phyloP scores from a whole-genome alignment of 2,329 filamentous ascomycete species.

The Dothistroma septosporum region DNA sequence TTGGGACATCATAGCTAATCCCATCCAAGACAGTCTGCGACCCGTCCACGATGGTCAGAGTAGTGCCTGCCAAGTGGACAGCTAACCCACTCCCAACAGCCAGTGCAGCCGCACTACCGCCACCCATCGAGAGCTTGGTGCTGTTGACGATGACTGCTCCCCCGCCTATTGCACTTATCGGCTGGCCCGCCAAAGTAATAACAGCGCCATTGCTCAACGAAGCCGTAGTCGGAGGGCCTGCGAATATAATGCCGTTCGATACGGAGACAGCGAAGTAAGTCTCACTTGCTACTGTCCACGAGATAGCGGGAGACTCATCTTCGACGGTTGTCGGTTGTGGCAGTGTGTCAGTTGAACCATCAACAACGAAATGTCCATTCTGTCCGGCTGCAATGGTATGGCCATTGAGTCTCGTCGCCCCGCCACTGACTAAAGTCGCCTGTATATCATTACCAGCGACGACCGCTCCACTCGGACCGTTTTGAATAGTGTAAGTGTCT shows the following conservation, averaged over 20 bases:
- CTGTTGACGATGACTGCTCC: slow-evolving; percentile 1
- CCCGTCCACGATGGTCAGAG: not conserved
- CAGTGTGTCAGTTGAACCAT: not conserved
- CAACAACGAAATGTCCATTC: not conserved
- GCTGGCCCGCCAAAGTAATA: not conserved
- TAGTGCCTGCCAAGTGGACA: not conserved
- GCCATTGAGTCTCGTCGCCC: not conserved
- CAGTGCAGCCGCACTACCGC: not conserved
- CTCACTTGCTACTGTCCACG: not conserved
- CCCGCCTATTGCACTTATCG: not conserved
- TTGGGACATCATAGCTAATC: not conserved
- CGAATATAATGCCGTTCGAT: not conserved
- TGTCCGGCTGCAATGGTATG: not conserved
- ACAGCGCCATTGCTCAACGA: not conserved
- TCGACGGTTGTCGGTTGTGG: not conserved
- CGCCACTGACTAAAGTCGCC: not conserved
- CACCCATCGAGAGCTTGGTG: not conserved
- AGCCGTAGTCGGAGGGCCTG: not conserved
- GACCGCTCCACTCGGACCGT: not conserved
- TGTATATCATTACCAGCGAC: not conserved
- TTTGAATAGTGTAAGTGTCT: not conserved
- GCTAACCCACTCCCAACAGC: not conserved
- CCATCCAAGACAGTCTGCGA: not conserved
- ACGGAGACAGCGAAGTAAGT: not conserved
- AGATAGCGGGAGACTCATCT: not conserved